A percentile compares a stretch with the other conserved stretches of the same genome.
phyloP scores from a whole-genome alignment of 352 stramenopile genomes.

The Elongisporangium senticosum region DNA sequence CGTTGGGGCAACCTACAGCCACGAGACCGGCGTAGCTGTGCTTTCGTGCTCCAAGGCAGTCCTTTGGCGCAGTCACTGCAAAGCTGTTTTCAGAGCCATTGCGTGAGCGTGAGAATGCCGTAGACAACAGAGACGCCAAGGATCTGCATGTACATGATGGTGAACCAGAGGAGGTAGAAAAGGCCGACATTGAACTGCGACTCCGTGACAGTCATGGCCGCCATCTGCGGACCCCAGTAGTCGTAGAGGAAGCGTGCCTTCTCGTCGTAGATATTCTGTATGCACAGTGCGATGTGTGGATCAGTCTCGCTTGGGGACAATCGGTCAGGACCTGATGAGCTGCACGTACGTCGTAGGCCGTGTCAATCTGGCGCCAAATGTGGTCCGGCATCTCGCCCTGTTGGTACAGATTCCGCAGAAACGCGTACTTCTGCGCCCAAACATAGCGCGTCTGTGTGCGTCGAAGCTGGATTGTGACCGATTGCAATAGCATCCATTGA shows the following conservation, averaged over 20 bases:
- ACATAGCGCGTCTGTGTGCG: slow-evolving; percentile 40
- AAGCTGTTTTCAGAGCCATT: slow-evolving; percentile 21
- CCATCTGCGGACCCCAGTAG: slow-evolving; percentile 47
- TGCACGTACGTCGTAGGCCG: slow-evolving; percentile 51
- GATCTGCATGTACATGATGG: slow-evolving; percentile 47
- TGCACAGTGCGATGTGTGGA: neutral
- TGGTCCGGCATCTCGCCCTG: slow-evolving; percentile 42
- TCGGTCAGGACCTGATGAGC: too few relatives aligned
- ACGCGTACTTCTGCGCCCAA: slow-evolving; percentile 63
- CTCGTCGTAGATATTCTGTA: slow-evolving; percentile 58
- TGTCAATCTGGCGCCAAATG: slow-evolving; percentile 45
- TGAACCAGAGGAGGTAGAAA: slow-evolving; percentile 61
- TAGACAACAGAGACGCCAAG: slow-evolving; percentile 6
- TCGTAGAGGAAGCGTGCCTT: slow-evolving; percentile 49
- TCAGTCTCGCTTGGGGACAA: neutral
- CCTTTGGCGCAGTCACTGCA: slow-evolving; percentile 37
- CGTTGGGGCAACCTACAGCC: slow-evolving; percentile 20
- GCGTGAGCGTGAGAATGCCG: neutral
- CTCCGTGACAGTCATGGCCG: slow-evolving; percentile 38
- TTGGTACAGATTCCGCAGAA: slow-evolving; percentile 42
- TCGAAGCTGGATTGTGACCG: slow-evolving; percentile 28
- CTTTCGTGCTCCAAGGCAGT: slow-evolving; percentile 14
- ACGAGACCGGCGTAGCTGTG: slow-evolving; percentile 36
- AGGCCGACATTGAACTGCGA: slow-evolving; percentile 53
- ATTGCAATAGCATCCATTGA: neutral